Percentiles rank a stretch among this genome's conserved stretches.
phyloP scores from a whole-genome alignment of 1,284 basidiomycete species.

The Sporisorium graminicola region DNA sequence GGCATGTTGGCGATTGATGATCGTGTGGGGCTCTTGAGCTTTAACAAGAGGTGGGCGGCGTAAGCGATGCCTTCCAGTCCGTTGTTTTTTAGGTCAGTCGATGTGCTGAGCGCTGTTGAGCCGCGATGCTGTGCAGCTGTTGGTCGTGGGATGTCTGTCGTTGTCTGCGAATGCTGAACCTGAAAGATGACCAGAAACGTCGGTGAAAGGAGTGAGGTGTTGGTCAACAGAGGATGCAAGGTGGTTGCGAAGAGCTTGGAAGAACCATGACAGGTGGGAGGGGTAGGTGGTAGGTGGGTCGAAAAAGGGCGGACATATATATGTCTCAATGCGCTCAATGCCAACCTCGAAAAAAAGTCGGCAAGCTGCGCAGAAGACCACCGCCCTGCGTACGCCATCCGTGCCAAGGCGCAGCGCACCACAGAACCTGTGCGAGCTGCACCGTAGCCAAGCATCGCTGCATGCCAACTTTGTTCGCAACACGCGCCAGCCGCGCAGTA shows the following conservation, averaged over 20 bases:
- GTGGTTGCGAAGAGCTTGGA: not conserved
- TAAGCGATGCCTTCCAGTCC: constrained; percentile 38
- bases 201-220: not conserved
- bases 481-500: constrained; percentile 28
- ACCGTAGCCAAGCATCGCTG: constrained; percentile 24
- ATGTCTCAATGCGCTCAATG: not conserved
- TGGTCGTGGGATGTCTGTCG: not conserved
- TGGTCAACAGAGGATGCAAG: not conserved
- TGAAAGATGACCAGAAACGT: not conserved
- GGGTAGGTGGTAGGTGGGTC: not conserved
- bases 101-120: not conserved
- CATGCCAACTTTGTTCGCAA: constrained; percentile 12
- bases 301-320: not conserved
- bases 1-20: not conserved
- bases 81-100: constrained; percentile 1
- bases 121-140: not conserved
- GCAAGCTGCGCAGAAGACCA: constrained; percentile 3
- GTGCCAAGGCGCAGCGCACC: not conserved
- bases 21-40: constrained; percentile 6
- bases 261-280: constrained; percentile 7
- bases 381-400: not conserved
- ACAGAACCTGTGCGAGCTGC: not conserved
- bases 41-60: constrained; percentile 34
- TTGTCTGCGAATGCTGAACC: not conserved
- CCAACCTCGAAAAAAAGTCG: not conserved